Evolutionary conservation across 2,329 filamentous ascomycete species (phyloP), one percentile per base, ranked within the genome.

Genomic region (Sphaerulina musiva): DNA sequence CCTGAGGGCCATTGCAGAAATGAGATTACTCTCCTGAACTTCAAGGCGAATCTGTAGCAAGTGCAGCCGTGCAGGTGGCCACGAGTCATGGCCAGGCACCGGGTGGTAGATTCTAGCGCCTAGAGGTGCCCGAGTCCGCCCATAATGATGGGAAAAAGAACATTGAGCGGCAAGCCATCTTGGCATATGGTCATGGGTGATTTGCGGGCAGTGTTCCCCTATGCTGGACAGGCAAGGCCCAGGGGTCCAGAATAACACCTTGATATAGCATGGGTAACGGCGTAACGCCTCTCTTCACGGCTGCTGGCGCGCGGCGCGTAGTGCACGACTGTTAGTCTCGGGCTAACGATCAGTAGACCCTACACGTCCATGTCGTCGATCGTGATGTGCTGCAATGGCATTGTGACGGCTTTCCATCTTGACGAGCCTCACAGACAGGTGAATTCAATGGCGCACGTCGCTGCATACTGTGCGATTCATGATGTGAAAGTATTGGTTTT

Each of bases 11-110:
- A 29, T 42, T 46, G 17, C 42, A 53, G 34, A 40, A 39, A 14
- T 41, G 43, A 56, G 51, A 56, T 56, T 50, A 39, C 47, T 47
- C 43, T 51, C 39, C 32, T 46, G 46, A 56, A 46, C 46, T 53
- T 46, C 31, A 34, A 44, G n/a, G 36, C 43, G 14, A 34, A 11
- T 20, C 45, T 51, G 53, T 41, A 34, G 6, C 26, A 29, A 29
- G 26, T 6, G 26, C 4, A 29, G 20, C 20, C 20, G 20, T 20
- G 20, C 20, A 20, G 20, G 20, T 4, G 3, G 20, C 20, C 20
- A 20, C 3, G 26, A 6, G 26, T 7, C 26, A 29, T 2, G 34
- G 12, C 34, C 34, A 11, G 10, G 34, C 4, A 38, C 8, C 3
- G 34, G 12, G 34, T 7, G 7, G 34, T 4, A 38, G 34, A 38